Evolutionary conservation across 2,329 filamentous ascomycete species (phyloP).

Genomic region (Alternaria sp.): DNA sequence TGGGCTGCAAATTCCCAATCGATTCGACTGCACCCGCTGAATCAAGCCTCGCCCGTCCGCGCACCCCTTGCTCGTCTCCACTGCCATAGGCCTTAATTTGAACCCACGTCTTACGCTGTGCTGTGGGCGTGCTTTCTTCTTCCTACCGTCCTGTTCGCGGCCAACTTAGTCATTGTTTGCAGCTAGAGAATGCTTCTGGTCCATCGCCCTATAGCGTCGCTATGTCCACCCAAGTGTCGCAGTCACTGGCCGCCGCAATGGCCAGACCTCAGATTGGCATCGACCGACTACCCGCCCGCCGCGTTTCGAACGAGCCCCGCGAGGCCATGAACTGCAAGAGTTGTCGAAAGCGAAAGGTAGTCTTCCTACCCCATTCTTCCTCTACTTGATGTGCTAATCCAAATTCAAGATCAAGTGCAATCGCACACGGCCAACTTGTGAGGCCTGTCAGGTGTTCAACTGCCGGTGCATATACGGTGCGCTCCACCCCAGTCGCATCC

Average conservation of each 20-base stretch:
- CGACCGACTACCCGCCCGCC: constrained; percentile 76
- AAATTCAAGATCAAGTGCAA: constrained; percentile 84
- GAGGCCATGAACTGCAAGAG: constrained; percentile 98
- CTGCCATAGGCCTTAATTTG: constrained; percentile 53
- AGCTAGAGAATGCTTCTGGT: constrained; percentile 48
- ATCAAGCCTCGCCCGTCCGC: constrained; percentile 45
- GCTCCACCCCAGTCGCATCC: constrained; percentile 20
- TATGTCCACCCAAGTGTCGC: constrained; percentile 46
- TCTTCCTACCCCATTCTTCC: constrained; percentile 16
- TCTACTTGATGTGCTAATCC: constrained; percentile 25
- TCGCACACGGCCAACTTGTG: constrained; percentile 81
- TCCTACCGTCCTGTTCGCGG: constrained; percentile 32
- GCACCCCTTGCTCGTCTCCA: constrained; percentile 37
- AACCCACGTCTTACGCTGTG: constrained; percentile 46
- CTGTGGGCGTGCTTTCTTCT: constrained; percentile 38
- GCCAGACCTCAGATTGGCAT: constrained; percentile 82
- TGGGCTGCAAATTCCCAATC: constrained; percentile 14
- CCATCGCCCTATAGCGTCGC: constrained; percentile 30
- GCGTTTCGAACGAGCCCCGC: constrained; percentile 76
- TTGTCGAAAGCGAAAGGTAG: constrained; percentile 88
- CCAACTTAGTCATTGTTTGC: constrained; percentile 20
- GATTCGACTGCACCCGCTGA: constrained; percentile 33
- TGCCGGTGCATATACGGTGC: constrained; percentile 88
- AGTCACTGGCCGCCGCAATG: constrained; percentile 59
- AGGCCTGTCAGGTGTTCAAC: constrained; percentile 89